Conservation (phyloP, 306 rosid genomes). For the Pterocarpus macrocarpus region DNA sequence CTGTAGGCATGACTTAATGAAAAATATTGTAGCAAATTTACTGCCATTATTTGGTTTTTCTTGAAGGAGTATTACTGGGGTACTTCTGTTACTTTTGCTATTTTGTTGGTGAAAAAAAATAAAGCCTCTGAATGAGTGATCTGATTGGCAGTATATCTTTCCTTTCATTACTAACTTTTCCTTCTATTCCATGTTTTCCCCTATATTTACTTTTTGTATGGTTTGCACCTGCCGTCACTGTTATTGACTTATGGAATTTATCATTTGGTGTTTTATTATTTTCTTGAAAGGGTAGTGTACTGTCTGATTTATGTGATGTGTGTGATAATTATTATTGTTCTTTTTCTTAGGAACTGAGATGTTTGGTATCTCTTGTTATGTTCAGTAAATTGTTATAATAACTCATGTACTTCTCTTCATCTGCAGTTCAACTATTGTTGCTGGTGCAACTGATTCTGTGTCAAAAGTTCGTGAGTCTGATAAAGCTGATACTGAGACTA, state of each 20-base stretch:
- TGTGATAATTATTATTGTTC: background rate
- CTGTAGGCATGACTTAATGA: background rate
- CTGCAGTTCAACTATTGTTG: conserved; percentile 63
- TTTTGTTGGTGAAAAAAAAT: background rate
- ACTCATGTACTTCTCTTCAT: conserved; percentile 32
- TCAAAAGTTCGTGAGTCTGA: conserved; percentile 50
- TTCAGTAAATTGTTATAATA: conserved; percentile 9
- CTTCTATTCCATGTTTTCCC: background rate
- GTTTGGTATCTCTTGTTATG: conserved; percentile 1
- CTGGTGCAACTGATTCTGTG: conserved; percentile 45
- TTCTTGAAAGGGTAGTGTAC: conserved; percentile 2
- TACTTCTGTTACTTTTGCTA: background rate
- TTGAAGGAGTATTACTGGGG: background rate
- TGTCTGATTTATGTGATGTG: conserved; percentile 5
- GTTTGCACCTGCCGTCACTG: conserved; percentile 21
- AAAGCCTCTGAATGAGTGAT: background rate
- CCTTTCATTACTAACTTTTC: background rate
- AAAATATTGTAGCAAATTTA: conserved; percentile 7
- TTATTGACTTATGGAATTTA: background rate
- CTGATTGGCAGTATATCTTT: background rate
- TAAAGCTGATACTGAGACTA: conserved; percentile 50
- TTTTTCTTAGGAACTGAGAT: background rate
- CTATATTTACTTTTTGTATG: background rate
- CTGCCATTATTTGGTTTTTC: background rate
- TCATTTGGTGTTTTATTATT: background rate